Percentiles rank a stretch among this genome's conserved stretches.
phyloP scores from a whole-genome alignment of 306 rosid genomes.

The Dicorynia guianensis region DNA sequence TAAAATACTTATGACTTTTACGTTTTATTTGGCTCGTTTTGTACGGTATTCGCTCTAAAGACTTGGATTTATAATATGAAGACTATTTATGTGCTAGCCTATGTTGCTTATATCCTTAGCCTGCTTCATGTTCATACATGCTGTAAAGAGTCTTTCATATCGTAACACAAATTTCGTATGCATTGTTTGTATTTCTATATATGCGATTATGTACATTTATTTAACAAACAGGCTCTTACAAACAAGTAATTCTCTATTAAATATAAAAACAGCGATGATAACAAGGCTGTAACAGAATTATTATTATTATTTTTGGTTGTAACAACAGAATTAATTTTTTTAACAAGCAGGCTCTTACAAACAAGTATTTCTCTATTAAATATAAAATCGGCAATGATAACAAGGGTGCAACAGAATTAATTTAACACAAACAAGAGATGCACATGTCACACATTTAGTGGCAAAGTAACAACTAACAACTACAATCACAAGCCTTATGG shows the following conservation, averaged over 20 bases:
- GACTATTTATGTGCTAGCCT: constrained; percentile 30
- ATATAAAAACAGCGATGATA: too few species aligned
- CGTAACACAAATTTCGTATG: too few species aligned
- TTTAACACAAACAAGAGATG: neutral
- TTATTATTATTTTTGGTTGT: too few species aligned
- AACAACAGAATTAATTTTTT: too few species aligned
- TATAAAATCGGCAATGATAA: too few species aligned
- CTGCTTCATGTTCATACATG: neutral
- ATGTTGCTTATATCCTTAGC: neutral
- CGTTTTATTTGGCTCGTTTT: constrained; percentile 32
- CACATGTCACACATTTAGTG: too few species aligned
- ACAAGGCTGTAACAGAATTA: too few species aligned
- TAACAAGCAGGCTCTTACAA: too few species aligned
- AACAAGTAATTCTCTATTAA: neutral
- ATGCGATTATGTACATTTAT: neutral
- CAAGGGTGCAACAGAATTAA: neutral
- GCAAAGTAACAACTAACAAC: neutral
- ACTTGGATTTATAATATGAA: constrained; percentile 40
- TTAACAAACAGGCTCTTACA: neutral
- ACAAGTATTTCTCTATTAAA: too few species aligned
- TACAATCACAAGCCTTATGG: neutral
- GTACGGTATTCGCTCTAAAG: constrained; percentile 18
- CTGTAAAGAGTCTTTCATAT: too few species aligned
- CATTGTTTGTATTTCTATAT: too few species aligned
- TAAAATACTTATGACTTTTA: constrained; percentile 27